Percentiles rank a stretch among this genome's conserved stretches.
Conservation (phyloP, 2,329 filamentous ascomycete species). For the Fusarium musae region DNA sequence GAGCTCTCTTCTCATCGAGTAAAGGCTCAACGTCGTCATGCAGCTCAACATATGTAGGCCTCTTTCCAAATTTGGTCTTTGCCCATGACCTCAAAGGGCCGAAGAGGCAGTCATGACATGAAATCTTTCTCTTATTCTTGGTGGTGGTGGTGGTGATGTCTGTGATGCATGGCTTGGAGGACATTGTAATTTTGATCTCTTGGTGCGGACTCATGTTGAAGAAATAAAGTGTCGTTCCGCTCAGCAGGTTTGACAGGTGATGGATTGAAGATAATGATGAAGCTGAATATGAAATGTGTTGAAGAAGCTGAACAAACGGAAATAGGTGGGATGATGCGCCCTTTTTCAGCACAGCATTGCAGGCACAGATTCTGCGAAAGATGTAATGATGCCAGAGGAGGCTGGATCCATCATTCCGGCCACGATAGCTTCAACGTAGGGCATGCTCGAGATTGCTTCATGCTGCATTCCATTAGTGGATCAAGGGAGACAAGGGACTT, state of each 20-base stretch:
- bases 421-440: background rate
- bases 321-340: slow-evolving; percentile 1
- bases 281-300: background rate
- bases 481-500: slow-evolving; percentile 23
- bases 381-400: slow-evolving; percentile 9
- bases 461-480: slow-evolving; percentile 29
- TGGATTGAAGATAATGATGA: background rate
- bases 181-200: slow-evolving; percentile 35
- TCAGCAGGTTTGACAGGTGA: slow-evolving; percentile 3
- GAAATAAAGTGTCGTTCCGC: background rate
- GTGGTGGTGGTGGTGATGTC: background rate
- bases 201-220: slow-evolving; percentile 20
- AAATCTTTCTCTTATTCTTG: background rate
- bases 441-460: slow-evolving; percentile 22
- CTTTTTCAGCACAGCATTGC: slow-evolving; percentile 20
- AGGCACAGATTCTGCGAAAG: background rate
- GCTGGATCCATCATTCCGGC: slow-evolving; percentile 34
- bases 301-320: too few relatives aligned
- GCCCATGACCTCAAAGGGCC: slow-evolving; percentile 28
- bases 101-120: slow-evolving; percentile 25
- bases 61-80: slow-evolving; percentile 4
- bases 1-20: slow-evolving; percentile 19
- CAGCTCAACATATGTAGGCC: background rate
- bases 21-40: slow-evolving; percentile 41
- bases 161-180: background rate